A percentile compares a stretch with the other conserved stretches of the same genome.
These are phyloP conservation scores for Excoecaria agallocha DNA, from an alignment of 345 rosid genomes.

Conservation along the genomic window DNA sequence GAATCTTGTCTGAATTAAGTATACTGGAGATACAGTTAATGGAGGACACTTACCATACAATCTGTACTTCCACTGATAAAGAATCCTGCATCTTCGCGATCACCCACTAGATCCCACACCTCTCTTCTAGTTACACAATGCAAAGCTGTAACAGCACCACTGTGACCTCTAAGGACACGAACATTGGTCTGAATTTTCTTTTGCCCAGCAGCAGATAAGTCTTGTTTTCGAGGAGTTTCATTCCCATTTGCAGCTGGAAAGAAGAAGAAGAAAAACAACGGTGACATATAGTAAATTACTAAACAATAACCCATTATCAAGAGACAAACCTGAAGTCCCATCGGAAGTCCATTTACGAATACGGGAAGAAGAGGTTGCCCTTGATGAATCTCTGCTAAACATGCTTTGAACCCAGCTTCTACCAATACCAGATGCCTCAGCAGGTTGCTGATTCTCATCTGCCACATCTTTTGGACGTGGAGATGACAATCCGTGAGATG, in stretches of 20 bases:
- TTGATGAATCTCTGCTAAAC: constrained; percentile 92
- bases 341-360: constrained; percentile 84
- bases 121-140: constrained; percentile 97
- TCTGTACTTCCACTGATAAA: constrained; percentile 99
- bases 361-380: constrained; percentile 68
- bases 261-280: too few relatives aligned
- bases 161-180: constrained; percentile 84
- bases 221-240: constrained; percentile 56
- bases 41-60: constrained; percentile 55
- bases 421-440: constrained; percentile 89
- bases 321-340: constrained; percentile 55
- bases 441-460: constrained; percentile 78
- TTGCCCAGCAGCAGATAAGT: constrained; percentile 67
- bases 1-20: constrained; percentile 1
- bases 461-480: constrained; percentile 75
- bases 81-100: constrained; percentile 99
- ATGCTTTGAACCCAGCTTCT: constrained; percentile 99
- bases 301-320: constrained; percentile 4
- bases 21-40: constrained; percentile 8
- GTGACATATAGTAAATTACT: not conserved
- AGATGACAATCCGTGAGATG: constrained; percentile 72
- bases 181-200: constrained; percentile 91
- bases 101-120: constrained; percentile 97
- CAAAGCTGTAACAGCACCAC: constrained; percentile 90
- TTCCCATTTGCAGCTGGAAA: constrained; percentile 39